These are phyloP conservation scores for Rhynchosporium secalis DNA, from an alignment of 2,329 filamentous ascomycete genomes.

Conservation along the genomic window DNA sequence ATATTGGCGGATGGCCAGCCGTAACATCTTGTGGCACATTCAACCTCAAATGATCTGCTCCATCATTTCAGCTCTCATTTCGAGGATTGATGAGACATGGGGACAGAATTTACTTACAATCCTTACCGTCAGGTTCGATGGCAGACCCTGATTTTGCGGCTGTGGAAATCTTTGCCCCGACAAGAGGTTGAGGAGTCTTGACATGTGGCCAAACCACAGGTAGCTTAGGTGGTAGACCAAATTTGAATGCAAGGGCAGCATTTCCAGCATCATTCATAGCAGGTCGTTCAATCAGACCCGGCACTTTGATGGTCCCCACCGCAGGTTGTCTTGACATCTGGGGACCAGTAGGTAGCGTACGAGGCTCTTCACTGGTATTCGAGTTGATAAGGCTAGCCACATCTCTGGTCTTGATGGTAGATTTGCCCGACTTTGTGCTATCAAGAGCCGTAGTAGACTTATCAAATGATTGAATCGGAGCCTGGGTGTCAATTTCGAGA, in stretches of 20 bases:
- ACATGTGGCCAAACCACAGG: not conserved
- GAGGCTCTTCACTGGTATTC: not conserved
- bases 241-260: not conserved
- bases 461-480: not conserved
- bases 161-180: not conserved
- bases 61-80: no score
- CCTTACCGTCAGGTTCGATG: not conserved
- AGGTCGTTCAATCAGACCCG: not conserved
- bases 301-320: not conserved
- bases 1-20: not conserved
- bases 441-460: not conserved
- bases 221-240: not conserved
- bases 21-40: not conserved
- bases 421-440: not conserved
- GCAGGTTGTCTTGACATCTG: no score
- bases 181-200: not conserved
- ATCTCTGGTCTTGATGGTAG: not conserved
- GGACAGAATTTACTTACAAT: not conserved
- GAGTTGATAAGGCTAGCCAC: not conserved
- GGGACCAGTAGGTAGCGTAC: not conserved
- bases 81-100: not conserved
- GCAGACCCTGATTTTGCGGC: no score
- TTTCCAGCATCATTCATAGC: not conserved
- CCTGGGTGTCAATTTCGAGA: slow-evolving; percentile 32
- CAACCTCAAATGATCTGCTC: not conserved